Conservation (phyloP, 108 stramenopile genomes). For the Skeletonema menzelii region DNA sequence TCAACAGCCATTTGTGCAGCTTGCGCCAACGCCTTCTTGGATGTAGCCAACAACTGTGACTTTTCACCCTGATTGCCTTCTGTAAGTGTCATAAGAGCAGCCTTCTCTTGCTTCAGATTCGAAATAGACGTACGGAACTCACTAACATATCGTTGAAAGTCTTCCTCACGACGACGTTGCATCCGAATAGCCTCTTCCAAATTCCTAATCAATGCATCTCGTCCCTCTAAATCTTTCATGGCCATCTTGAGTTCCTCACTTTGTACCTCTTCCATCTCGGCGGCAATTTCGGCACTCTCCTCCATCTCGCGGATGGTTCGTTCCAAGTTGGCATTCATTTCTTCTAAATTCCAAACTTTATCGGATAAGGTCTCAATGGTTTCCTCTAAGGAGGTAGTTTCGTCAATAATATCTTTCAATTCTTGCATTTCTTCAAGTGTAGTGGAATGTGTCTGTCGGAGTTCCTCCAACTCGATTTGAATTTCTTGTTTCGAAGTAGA, state of each 20-base stretch:
- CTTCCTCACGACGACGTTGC: constrained; percentile 88
- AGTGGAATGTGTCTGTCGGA: constrained; percentile 29
- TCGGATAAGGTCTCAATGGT: constrained; percentile 83
- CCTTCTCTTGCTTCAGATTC: constrained; percentile 79
- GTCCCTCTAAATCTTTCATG: constrained; percentile 75
- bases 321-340: constrained; percentile 57
- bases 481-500: constrained; percentile 56
- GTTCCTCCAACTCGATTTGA: constrained; percentile 31
- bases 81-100: constrained; percentile 68
- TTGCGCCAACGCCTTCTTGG: constrained; percentile 81
- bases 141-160: constrained; percentile 77
- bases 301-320: constrained; percentile 76
- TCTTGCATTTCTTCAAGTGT: constrained; percentile 65
- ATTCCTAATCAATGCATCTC: constrained; percentile 76
- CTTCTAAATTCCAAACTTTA: constrained; percentile 75
- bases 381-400: constrained; percentile 73
- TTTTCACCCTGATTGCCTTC: constrained; percentile 79
- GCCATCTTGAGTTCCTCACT: constrained; percentile 79
- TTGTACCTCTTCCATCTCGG: constrained; percentile 93
- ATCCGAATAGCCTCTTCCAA: constrained; percentile 90
- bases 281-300: constrained; percentile 86
- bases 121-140: constrained; percentile 79
- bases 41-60: constrained; percentile 60
- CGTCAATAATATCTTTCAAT: constrained; percentile 85
- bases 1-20: constrained; percentile 79